A percentile compares a stretch with the other conserved stretches of the same genome.
Conservation (phyloP, 331 rosid genomes). For the Malus hybrid region DNA sequence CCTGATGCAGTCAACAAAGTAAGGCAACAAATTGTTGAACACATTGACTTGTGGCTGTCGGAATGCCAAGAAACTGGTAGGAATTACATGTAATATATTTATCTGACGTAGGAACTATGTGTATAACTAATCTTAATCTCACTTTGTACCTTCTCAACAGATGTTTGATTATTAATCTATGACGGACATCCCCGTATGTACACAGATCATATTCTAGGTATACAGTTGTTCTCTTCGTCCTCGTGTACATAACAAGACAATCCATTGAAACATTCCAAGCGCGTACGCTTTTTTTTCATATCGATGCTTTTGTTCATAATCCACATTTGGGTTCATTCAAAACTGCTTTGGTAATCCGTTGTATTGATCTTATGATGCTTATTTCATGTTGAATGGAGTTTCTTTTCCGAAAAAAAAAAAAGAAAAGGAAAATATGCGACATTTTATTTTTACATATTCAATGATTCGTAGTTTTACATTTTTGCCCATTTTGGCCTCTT, state of each 20-base stretch:
- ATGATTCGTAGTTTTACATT: neutral
- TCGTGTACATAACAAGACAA: neutral
- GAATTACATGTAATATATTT: conserved; percentile 8
- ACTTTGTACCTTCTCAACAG: conserved; percentile 3
- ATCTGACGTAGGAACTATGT: neutral
- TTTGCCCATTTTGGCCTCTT: neutral
- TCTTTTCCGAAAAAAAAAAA: neutral
- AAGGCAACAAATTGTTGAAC: conserved; percentile 66
- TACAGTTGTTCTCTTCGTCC: neutral
- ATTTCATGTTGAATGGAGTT: neutral
- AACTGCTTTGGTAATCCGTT: neutral
- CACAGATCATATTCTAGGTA: neutral
- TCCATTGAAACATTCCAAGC: neutral
- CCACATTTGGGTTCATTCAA: neutral
- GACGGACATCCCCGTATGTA: neutral
- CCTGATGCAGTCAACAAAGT: conserved; percentile 76
- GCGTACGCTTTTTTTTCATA: neutral
- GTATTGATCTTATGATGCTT: neutral
- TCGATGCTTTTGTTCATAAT: too few relatives aligned
- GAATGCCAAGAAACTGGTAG: conserved; percentile 36
- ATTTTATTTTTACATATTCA: neutral
- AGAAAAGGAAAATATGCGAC: neutral
- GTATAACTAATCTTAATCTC: conserved; percentile 10
- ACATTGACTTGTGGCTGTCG: conserved; percentile 80
- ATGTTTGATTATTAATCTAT: conserved; percentile 9